A percentile compares a stretch with the other conserved stretches of the same genome.
These are phyloP conservation scores for Vicia faba DNA, from an alignment of 306 rosid species.

Conservation along the genomic window DNA sequence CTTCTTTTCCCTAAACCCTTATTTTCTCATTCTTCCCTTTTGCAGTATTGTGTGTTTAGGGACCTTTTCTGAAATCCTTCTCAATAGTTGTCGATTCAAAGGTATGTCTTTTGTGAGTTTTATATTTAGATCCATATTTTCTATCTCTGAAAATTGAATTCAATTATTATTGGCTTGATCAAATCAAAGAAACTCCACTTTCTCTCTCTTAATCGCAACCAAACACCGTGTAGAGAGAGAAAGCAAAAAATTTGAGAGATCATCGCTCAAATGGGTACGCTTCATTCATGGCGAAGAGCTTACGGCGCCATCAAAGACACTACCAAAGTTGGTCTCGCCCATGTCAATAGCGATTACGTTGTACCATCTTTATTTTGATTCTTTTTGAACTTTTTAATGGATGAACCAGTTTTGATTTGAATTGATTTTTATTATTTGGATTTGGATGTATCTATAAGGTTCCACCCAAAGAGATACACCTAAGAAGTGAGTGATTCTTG, in stretches of 20 bases:
- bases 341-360: slow-evolving; percentile 99
- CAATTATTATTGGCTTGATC: slow-evolving; percentile 31
- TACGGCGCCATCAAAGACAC: slow-evolving; percentile 92
- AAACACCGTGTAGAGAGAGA: slow-evolving; percentile 39
- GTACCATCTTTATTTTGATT: not conserved
- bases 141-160: slow-evolving; percentile 32
- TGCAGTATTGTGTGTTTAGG: too few species aligned
- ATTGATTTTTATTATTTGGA: slow-evolving; percentile 60
- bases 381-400: not conserved
- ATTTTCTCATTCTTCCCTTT: too few species aligned
- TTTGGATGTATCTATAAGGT: slow-evolving; percentile 97
- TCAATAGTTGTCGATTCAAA: too few species aligned
- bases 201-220: slow-evolving; percentile 44
- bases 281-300: slow-evolving; percentile 96
- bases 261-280: slow-evolving; percentile 75
- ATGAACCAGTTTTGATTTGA: not conserved
- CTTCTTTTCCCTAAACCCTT: too few species aligned
- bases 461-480: slow-evolving; percentile 96
- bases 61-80: too few species aligned
- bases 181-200: slow-evolving; percentile 27
- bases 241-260: slow-evolving; percentile 37
- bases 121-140: too few species aligned
- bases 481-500: slow-evolving; percentile 70
- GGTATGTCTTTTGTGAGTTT: too few species aligned
- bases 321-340: slow-evolving; percentile 99